Conservation (phyloP, 768 basidiomycete species). For the Lyophyllum atratum region DNA sequence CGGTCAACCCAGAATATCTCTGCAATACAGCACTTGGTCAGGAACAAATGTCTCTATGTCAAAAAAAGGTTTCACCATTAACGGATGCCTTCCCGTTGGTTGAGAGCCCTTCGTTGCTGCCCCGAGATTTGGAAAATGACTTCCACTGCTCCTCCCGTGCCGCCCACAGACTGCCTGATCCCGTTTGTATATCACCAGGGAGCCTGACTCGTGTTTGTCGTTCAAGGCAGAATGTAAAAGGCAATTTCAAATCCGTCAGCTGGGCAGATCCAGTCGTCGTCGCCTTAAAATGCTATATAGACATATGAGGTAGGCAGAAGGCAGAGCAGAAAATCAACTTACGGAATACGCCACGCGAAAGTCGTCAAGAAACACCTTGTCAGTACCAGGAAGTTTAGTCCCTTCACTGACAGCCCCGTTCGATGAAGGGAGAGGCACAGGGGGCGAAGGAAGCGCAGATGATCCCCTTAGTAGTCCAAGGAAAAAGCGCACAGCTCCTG, state of each 20-base stretch:
- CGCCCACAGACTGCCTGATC: slow-evolving; percentile 56
- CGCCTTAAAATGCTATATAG: slow-evolving; percentile 68
- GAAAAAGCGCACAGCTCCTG: slow-evolving; percentile 77
- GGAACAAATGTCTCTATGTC: not conserved
- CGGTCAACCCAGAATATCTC: slow-evolving; percentile 80
- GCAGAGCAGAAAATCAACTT: slow-evolving; percentile 19
- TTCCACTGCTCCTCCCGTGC: slow-evolving; percentile 67
- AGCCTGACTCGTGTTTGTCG: slow-evolving; percentile 61
- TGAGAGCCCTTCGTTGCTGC: slow-evolving; percentile 55
- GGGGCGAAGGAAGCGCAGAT: slow-evolving; percentile 3
- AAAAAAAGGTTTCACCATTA: slow-evolving; percentile 47
- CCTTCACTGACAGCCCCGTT: slow-evolving; percentile 21
- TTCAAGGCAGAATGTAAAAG: slow-evolving; percentile 65
- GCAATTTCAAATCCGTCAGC: slow-evolving; percentile 54
- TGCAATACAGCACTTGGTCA: slow-evolving; percentile 27
- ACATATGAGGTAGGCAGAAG: not conserved
- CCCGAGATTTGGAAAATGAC: slow-evolving; percentile 55
- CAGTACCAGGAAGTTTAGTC: slow-evolving; percentile 40
- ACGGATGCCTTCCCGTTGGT: slow-evolving; percentile 60
- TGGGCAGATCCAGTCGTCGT: slow-evolving; percentile 49
- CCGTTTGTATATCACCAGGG: slow-evolving; percentile 47
- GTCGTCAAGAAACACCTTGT: slow-evolving; percentile 82
- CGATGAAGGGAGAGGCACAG: slow-evolving; percentile 7
- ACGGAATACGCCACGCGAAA: slow-evolving; percentile 87
- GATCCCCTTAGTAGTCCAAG: slow-evolving; percentile 63